Conservation (phyloP, 139 green algal genomes). For the Chlamydomonas sphaeroides region DNA sequence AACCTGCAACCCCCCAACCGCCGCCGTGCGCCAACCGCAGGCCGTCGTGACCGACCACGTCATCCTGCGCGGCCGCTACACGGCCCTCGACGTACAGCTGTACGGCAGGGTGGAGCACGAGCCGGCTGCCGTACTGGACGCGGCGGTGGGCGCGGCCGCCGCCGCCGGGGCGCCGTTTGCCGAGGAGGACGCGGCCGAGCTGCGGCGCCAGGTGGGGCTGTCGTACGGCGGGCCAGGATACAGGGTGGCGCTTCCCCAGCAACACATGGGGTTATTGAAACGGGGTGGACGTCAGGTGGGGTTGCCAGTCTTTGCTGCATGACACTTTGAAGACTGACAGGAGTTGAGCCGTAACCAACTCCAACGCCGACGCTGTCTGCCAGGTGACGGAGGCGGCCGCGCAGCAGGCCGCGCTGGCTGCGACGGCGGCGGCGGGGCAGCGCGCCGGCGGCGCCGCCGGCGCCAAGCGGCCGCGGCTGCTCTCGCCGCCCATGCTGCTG, state of each 20-base stretch:
- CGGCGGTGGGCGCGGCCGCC: background rate
- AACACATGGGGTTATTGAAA: background rate
- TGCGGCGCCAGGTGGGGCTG: too few relatives aligned
- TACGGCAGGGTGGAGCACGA: slow-evolving; percentile 31
- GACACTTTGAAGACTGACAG: too few relatives aligned
- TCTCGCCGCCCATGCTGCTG: background rate
- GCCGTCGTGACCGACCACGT: slow-evolving; percentile 34
- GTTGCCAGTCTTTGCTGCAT: too few relatives aligned
- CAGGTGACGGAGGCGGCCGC: background rate
- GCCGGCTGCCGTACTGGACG: background rate
- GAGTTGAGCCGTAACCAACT: too few relatives aligned
- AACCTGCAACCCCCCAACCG: background rate
- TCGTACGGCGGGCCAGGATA: background rate
- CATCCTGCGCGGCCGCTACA: slow-evolving; percentile 36
- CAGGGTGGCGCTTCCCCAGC: background rate
- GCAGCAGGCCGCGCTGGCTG: slow-evolving; percentile 17
- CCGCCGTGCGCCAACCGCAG: background rate
- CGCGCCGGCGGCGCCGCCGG: background rate
- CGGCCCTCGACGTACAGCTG: background rate
- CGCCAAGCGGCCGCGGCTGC: slow-evolving; percentile 11
- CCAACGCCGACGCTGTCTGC: too few relatives aligned
- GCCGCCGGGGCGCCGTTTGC: background rate
- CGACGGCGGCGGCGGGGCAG: background rate
- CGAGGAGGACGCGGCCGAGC: too few relatives aligned
- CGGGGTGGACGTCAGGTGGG: too few relatives aligned